Conservation (phyloP, 2,329 filamentous ascomycete genomes). For the Parascedosporium putredinis region DNA sequence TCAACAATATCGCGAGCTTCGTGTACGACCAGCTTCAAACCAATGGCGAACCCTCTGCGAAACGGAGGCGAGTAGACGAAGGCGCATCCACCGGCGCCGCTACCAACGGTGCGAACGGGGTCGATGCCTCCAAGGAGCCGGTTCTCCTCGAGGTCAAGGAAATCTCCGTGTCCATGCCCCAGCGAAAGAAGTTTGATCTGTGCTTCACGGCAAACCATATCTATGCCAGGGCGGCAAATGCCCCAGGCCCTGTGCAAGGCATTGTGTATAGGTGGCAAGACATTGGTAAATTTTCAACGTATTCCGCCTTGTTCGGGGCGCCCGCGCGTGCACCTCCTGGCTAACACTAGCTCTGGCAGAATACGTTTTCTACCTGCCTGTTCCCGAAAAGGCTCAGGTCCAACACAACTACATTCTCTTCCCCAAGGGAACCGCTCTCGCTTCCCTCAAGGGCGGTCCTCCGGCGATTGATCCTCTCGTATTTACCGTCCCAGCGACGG, state of each 20-base stretch:
- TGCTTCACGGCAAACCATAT: constrained; percentile 50
- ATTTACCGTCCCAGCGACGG: constrained; percentile 49
- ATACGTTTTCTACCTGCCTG: constrained; percentile 52
- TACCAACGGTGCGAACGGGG: constrained; percentile 14
- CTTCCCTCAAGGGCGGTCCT: constrained; percentile 26
- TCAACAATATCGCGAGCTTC: constrained; percentile 45
- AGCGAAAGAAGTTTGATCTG: constrained; percentile 58
- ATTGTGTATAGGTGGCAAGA: constrained; percentile 51
- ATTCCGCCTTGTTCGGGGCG: too few relatives aligned
- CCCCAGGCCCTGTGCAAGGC: constrained; percentile 38
- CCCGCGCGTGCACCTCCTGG: too few relatives aligned
- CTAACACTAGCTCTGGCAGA: too few relatives aligned
- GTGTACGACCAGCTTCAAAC: constrained; percentile 33
- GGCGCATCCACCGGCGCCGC: constrained; percentile 16
- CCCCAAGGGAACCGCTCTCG: constrained; percentile 42
- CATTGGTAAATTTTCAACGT: constrained; percentile 43
- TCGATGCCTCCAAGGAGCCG: constrained; percentile 35
- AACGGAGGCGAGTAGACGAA: constrained; percentile 41
- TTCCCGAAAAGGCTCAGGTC: constrained; percentile 54
- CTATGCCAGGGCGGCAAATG: constrained; percentile 44
- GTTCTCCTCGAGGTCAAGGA: constrained; percentile 53
- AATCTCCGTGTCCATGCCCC: constrained; percentile 55
- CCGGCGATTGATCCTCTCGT: constrained; percentile 46
- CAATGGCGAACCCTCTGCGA: constrained; percentile 35
- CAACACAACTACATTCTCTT: constrained; percentile 58